Base-by-base conservation (phyloP, 2,329 filamentous ascomycete species). In the Stachybotrys echinatus region DNA sequence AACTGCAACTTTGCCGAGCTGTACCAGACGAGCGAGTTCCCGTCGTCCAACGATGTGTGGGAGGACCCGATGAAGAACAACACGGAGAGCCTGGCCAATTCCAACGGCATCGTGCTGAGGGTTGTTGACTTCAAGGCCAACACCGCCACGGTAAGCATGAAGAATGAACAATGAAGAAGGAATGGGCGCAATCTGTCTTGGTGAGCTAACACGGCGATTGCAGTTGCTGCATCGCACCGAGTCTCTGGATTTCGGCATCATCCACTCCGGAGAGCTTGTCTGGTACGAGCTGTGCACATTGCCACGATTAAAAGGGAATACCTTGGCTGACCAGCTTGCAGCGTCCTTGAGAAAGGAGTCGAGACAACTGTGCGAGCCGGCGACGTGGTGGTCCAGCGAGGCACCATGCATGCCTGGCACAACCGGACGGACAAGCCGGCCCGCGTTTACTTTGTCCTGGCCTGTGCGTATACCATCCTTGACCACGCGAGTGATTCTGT, bases 311-410 rank as follows among this genome's bases (percentile, higher is more conserved):
- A n/a, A n/a, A n/a, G n/a, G n/a, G n/a, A n/a, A n/a, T n/a, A n/a
- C n/a, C n/a, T n/a, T n/a, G n/a, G n/a, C n/a, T n/a, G n/a, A n/a
- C n/a, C n/a, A n/a, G n/a, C n/a, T n/a, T n/a, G 38, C 23, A 58
- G 56, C 42, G 47, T 51, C 37, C 55, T 58, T 2, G 56, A 58
- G 12, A 54, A 58, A 27, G 56, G 51, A 7, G 56, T 54, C 8
- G 47, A 51, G 38, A 51, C 54, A 22, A 52, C 54, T 2, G 43
- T 58, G 34, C 53, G 53, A 23, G 47, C 53, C 1, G 56, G 56
- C 17, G 56, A 58, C 22, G 54, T 58, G 12, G 57, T 55, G 18
- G 54, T 58, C 6, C 56, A 58, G 50, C 55, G 56, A 37, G 56
- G 54, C 21, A 58, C 56, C 12, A 55, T 57, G 5, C 56, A 58